A percentile compares a stretch with the other conserved stretches of the same genome.
These are phyloP conservation scores for Hyphopichia fennica DNA, from an alignment of 1,139 yeast genomes.

Conservation along the genomic window DNA sequence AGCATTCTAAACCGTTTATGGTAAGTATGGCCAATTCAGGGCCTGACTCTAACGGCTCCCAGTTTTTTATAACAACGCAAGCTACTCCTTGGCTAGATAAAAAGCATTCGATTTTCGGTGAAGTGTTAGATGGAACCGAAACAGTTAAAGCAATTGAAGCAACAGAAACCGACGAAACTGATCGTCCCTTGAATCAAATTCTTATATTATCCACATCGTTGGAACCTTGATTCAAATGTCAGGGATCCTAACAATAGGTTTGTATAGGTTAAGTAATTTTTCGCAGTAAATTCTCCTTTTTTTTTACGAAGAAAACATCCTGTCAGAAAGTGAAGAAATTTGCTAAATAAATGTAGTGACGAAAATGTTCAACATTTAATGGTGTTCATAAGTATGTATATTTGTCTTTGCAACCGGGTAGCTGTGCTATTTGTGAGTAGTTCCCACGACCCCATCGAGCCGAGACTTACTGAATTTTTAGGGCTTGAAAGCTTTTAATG, in stretches of 20 bases:
- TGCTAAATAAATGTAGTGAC: background rate
- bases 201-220: slow-evolving; percentile 19
- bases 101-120: slow-evolving; percentile 32
- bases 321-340: background rate
- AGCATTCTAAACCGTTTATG: slow-evolving; percentile 41
- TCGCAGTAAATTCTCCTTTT: background rate
- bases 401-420: background rate
- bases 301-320: background rate
- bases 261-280: background rate
- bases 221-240: background rate
- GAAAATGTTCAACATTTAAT: background rate
- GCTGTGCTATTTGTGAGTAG: background rate
- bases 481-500: background rate
- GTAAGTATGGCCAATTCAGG: slow-evolving; percentile 48
- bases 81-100: slow-evolving; percentile 25
- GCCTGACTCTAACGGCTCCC: slow-evolving; percentile 30
- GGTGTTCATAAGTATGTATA: too few species aligned
- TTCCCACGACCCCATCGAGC: background rate
- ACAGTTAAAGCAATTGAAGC: slow-evolving; percentile 24
- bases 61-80: slow-evolving; percentile 33
- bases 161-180: slow-evolving; percentile 21
- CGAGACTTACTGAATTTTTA: background rate
- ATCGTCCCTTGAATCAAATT: slow-evolving; percentile 22
- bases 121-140: slow-evolving; percentile 27
- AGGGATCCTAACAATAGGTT: background rate